Base-by-base conservation (phyloP, 1,284 basidiomycete species). In the Pyrrhoderma noxium region DNA sequence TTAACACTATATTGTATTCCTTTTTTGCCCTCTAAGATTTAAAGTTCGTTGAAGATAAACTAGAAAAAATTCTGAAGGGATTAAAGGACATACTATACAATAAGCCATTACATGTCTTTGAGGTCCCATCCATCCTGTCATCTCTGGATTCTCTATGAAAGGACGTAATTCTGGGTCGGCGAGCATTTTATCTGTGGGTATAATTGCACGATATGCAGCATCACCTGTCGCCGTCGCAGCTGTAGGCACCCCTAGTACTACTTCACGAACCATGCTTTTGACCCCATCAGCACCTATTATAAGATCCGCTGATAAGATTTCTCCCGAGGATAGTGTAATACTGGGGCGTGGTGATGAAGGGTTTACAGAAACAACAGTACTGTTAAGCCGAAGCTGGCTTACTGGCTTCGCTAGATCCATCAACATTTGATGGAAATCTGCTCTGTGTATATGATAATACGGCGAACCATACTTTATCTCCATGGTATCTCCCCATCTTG, bases 211-310 rank as follows among this genome's bases (percentile, higher is more conserved):
- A 58, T 80, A 64, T 60, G 65, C 60, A 53, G 78, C 74, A 58
- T 83, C 79, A 1, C 79, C 79, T 0, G 79, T 80, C 8, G 75
- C 65, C 0, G 65, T 67, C 7, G 67, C 59, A 38, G 55, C 51
- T 31, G 57, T 58, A 7, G 57, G 56, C 3, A 50, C 52, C 4
- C 61, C 61, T 34, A 61, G 57, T 23, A 81, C 73, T 7, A 69
- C 64, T 39, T 72, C 65, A 47, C 82, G 74, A 7, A 79, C 63
- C 40, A 72, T 57, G 58, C 80, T 82, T 60, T 76, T 64, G 16
- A 70, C 68, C 13, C 79, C 79, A 59, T 80, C 79, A 2, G 77
- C 77, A 11, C 73, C 78, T 2, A 81, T 61, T 23, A 81, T 64
- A 14, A 80, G 57, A 58, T 81, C 77, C 0, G 69, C 71, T 7